Evolutionary conservation across 345 rosid genomes (phyloP), one percentile per base, ranked within the genome.

Genomic region (Geranium rotundifolium): DNA sequence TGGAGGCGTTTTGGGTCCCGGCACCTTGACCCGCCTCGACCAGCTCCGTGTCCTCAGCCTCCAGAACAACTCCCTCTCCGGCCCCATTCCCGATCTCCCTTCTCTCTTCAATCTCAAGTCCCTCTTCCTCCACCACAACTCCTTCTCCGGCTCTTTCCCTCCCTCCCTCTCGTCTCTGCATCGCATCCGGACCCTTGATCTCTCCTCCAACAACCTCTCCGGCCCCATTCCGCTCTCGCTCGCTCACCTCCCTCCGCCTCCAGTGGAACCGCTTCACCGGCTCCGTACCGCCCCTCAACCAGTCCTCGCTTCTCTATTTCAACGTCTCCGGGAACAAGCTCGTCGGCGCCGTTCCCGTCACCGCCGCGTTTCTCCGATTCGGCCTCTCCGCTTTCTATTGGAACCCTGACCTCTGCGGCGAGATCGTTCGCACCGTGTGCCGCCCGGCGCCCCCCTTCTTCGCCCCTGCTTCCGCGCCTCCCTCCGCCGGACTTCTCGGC

Each of bases 31-130:
- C 54, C 72, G 66, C 39, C 95, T 91, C 54, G 89, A 77, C 77
- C 89, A 91, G 81, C 95, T 91, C 19, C 89, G 98, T 3, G 98
- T 91, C 60, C 82, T 91, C 52, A 79, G 92, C 69, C 92, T 91
- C 29, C 89, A 86, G 54, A 89, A 85, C 85, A 79, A 63, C 81
- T 89, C 96, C 5, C 85, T 91, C 64, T 72, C 79, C 62, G 98
- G 96, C 5, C 78, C 82, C 19, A 65, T 89, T 58, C 98, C 98
- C 0, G 93, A 91, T 63, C 73, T 89, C 12, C 87, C 98, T 27
- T 63, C 63, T 4, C 86, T 91, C 58, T 8, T 72, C 68, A 89
- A 87, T 66, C 89, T 91, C 72, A 91, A 89, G 60, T 68, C 86
- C 7, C 80, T 91, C 23, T 89, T 82, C 67, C 86, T 89, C 16